Evolutionary conservation across 75 land plant species (phyloP).

Genomic region (Picea glauca): DNA sequence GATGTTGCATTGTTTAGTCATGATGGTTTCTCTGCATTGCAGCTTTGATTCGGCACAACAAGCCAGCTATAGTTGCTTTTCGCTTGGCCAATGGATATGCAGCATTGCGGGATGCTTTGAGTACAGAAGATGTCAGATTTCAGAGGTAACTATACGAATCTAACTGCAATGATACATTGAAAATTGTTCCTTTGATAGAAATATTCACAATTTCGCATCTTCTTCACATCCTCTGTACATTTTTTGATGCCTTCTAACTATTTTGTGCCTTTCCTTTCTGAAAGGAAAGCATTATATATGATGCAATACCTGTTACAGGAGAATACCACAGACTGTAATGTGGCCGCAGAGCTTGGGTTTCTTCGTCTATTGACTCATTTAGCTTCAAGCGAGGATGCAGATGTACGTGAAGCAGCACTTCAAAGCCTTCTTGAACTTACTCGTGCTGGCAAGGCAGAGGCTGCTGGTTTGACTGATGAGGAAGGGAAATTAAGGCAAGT

Average conservation of each 20-base stretch:
- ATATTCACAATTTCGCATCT: no score
- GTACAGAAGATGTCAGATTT: slow-evolving; percentile 65
- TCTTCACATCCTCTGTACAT: no score
- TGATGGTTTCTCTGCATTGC: slow-evolving; percentile 15
- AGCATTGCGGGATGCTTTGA: slow-evolving; percentile 74
- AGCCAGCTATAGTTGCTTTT: slow-evolving; percentile 72
- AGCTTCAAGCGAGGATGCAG: slow-evolving; percentile 63
- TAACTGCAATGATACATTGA: neutral
- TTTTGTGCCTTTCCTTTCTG: slow-evolving; percentile 4
- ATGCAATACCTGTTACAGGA: slow-evolving; percentile 84
- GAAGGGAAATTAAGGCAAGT: slow-evolving; percentile 57
- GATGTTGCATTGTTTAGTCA: no score
- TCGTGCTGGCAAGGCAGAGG: slow-evolving; percentile 15
- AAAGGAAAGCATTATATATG: slow-evolving; percentile 92
- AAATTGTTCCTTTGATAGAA: no score
- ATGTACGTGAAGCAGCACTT: slow-evolving; percentile 87
- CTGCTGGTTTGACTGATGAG: slow-evolving; percentile 22
- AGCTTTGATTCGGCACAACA: slow-evolving; percentile 89
- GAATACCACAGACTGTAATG: slow-evolving; percentile 58
- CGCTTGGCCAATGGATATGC: slow-evolving; percentile 91
- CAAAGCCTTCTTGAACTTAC: slow-evolving; percentile 68
- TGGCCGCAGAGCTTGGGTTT: slow-evolving; percentile 76
- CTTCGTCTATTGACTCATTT: slow-evolving; percentile 59
- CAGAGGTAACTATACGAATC: slow-evolving; percentile 55
- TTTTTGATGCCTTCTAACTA: no score